These are phyloP conservation scores for Hyphopichia khmerensis DNA, from an alignment of 1,139 yeast genomes.

Conservation along the genomic window DNA sequence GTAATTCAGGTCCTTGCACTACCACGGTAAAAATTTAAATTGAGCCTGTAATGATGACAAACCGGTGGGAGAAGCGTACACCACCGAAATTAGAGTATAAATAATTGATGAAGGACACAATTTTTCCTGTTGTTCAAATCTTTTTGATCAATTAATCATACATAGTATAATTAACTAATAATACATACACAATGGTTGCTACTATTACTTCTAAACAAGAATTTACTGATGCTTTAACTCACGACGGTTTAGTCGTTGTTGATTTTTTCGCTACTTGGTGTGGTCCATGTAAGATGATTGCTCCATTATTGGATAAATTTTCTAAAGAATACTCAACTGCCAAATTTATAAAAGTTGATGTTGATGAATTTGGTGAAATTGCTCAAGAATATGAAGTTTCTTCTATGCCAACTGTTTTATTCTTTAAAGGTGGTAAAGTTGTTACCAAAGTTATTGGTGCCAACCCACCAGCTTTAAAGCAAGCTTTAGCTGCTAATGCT, in stretches of 20 bases:
- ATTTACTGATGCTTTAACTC: conserved; percentile 57
- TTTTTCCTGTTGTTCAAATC: too few species aligned
- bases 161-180: not conserved
- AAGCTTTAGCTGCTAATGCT: conserved; percentile 58
- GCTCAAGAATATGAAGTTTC: conserved; percentile 73
- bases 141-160: too few species aligned
- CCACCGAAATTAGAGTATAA: too few species aligned
- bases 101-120: too few species aligned
- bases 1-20: too few species aligned
- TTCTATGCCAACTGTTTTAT: conserved; percentile 87
- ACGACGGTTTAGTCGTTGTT: conserved; percentile 66
- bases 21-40: too few species aligned
- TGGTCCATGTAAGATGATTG: conserved; percentile 87
- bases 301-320: conserved; percentile 74
- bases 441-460: conserved; percentile 82
- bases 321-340: conserved; percentile 46
- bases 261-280: conserved; percentile 93
- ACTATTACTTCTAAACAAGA: conserved; percentile 50
- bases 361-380: conserved; percentile 71
- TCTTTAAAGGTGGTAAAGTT: conserved; percentile 73
- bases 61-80: too few species aligned
- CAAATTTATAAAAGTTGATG: conserved; percentile 81
- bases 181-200: conserved; percentile 33
- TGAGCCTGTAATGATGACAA: too few species aligned
- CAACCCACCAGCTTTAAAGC: conserved; percentile 78